Conservation (phyloP, 495 filamentous ascomycete genomes). For the Stereocaulon alpinum region DNA sequence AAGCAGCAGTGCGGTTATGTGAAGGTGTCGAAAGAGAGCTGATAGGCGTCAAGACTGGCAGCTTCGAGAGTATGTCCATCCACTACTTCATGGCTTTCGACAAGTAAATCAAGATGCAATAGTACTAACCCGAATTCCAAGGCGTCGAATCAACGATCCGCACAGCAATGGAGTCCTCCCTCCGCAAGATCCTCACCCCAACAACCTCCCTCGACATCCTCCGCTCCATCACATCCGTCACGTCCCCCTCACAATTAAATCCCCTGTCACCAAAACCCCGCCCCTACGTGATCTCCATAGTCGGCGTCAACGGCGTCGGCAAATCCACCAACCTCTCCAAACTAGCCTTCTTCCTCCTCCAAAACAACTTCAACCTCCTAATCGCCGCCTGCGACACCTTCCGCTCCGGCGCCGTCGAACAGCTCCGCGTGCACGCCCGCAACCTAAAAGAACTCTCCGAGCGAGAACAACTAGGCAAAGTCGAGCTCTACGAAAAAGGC, state of each 20-base stretch:
- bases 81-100: background rate
- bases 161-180: slow-evolving; percentile 75
- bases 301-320: slow-evolving; percentile 95
- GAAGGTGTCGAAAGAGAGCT: slow-evolving; percentile 84
- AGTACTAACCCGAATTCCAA: slow-evolving; percentile 20
- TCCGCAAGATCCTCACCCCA: slow-evolving; percentile 89
- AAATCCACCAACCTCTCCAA: slow-evolving; percentile 96
- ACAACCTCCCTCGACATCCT: slow-evolving; percentile 90
- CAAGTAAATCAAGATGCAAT: too few species aligned
- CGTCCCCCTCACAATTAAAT: slow-evolving; percentile 41
- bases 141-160: slow-evolving; percentile 71
- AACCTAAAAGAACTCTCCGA: slow-evolving; percentile 78
- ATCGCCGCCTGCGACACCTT: slow-evolving; percentile 96
- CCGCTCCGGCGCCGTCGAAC: slow-evolving; percentile 93
- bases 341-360: slow-evolving; percentile 92
- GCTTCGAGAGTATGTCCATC: slow-evolving; percentile 64
- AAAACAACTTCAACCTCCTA: slow-evolving; percentile 92
- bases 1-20: slow-evolving; percentile 85
- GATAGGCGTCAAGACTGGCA: slow-evolving; percentile 81
- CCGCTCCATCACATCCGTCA: slow-evolving; percentile 78
- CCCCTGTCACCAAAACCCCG: slow-evolving; percentile 44
- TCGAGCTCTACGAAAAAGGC: slow-evolving; percentile 91
- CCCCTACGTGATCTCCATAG: slow-evolving; percentile 94
- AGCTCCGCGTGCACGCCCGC: slow-evolving; percentile 84
- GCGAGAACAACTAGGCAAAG: slow-evolving; percentile 64